Conservation (phyloP, 176 grass and related monocot genomes). For the Saccharum spontaneum region DNA sequence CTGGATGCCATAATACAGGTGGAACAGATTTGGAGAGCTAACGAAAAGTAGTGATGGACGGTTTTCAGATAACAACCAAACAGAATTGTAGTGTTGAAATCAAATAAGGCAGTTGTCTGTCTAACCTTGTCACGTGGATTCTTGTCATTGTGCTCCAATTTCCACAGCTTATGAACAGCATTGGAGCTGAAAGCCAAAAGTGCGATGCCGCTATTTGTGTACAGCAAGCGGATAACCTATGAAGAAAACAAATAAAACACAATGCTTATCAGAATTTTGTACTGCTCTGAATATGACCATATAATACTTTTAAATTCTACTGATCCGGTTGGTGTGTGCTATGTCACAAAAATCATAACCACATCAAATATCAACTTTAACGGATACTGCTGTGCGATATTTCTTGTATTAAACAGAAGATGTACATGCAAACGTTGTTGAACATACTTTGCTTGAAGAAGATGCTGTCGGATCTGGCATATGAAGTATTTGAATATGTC, state of each 20-base stretch:
- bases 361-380: not conserved
- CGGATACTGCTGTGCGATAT: not conserved
- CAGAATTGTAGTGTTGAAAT: not conserved
- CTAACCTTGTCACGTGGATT: constrained; percentile 59
- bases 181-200: constrained; percentile 58
- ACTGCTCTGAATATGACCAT: not conserved
- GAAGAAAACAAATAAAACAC: not conserved
- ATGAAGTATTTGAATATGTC: constrained; percentile 40
- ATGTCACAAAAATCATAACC: not conserved
- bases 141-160: constrained; percentile 25
- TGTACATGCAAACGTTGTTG: not conserved
- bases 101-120: not conserved
- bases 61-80: not conserved
- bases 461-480: constrained; percentile 46
- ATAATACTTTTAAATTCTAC: not conserved
- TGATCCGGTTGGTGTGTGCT: too few relatives aligned
- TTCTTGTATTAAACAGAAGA: not conserved
- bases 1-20: constrained; percentile 75
- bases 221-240: constrained; percentile 57
- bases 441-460: constrained; percentile 55
- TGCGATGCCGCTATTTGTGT: constrained; percentile 45
- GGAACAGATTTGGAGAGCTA: constrained; percentile 60
- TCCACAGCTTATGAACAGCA: constrained; percentile 68
- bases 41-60: not conserved
- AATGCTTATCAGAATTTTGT: not conserved